Percentiles rank a stretch among this genome's conserved stretches.
Evolutionary conservation across 148 eudicot genomes (phyloP).

Genomic region (Diospyros lotus): DNA sequence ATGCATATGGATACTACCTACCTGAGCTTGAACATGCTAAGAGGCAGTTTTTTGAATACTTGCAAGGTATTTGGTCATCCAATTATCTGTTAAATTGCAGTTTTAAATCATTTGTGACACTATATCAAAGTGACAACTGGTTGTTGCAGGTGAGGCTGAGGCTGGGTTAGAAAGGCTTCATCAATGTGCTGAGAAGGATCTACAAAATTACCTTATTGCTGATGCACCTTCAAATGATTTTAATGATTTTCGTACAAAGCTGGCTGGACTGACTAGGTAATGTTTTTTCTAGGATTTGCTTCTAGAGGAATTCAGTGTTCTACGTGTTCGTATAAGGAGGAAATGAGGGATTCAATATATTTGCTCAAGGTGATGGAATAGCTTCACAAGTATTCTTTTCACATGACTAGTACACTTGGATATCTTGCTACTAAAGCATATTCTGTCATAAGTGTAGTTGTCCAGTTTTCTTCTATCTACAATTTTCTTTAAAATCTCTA

Average conservation of each 20-base stretch:
- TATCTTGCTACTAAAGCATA: no score
- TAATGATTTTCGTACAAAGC: constrained; percentile 20
- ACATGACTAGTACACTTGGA: no score
- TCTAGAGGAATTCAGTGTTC: no score
- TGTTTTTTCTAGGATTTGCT: neutral
- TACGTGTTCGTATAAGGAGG: no score
- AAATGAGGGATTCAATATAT: no score
- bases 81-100: neutral
- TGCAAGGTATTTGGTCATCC: constrained; percentile 37
- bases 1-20: constrained; percentile 47
- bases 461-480: no score
- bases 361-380: no score
- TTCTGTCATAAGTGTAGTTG: no score
- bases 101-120: neutral
- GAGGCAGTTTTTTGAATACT: constrained; percentile 41
- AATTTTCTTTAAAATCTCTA: no score
- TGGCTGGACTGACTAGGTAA: constrained; percentile 36
- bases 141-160: constrained; percentile 30
- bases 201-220: constrained; percentile 10
- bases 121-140: neutral
- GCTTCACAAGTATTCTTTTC: no score
- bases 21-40: constrained; percentile 30
- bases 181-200: constrained; percentile 32
- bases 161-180: constrained; percentile 24
- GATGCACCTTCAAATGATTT: constrained; percentile 7